These are phyloP conservation scores for Lanzia echinophila DNA, from an alignment of 2,329 filamentous ascomycete species.

Conservation along the genomic window DNA sequence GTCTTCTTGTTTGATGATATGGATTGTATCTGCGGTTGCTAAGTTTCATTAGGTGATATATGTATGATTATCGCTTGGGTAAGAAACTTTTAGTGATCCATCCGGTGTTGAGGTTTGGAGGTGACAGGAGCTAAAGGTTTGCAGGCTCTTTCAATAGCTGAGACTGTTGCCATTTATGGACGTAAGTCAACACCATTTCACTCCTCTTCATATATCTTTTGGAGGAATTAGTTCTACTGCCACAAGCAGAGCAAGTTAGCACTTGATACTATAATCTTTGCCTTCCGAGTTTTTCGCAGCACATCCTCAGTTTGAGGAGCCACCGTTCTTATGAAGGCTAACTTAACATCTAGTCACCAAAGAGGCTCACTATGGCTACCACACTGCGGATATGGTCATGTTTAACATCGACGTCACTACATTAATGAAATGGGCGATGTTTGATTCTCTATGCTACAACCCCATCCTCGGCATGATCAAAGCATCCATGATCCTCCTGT, in stretches of 20 bases:
- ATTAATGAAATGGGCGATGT: conserved; percentile 22
- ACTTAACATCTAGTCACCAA: conserved; percentile 12
- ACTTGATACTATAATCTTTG: no score
- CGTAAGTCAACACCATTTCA: neutral
- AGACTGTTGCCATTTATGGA: conserved; percentile 6
- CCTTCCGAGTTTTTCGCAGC: no score
- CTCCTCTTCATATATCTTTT: no score
- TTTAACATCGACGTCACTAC: neutral
- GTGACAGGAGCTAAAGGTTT: neutral
- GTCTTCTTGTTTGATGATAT: neutral
- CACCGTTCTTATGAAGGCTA: neutral
- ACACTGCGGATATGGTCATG: conserved; percentile 6
- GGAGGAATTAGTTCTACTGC: no score
- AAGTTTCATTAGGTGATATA: conserved; percentile 12
- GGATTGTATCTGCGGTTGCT: neutral
- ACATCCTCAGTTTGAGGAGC: no score
- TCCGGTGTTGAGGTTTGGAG: conserved; percentile 7
- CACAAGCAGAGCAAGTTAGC: no score
- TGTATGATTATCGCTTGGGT: conserved; percentile 16
- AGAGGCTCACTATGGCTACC: conserved; percentile 18
- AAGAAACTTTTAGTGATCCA: neutral
- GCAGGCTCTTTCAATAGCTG: conserved; percentile 6
- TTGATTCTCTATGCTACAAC: conserved; percentile 34
- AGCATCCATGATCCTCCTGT: conserved; percentile 39
- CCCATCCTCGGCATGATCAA: conserved; percentile 42